Base-by-base conservation (phyloP, 1,284 basidiomycete species). In the Schizophyllum commune region DNA sequence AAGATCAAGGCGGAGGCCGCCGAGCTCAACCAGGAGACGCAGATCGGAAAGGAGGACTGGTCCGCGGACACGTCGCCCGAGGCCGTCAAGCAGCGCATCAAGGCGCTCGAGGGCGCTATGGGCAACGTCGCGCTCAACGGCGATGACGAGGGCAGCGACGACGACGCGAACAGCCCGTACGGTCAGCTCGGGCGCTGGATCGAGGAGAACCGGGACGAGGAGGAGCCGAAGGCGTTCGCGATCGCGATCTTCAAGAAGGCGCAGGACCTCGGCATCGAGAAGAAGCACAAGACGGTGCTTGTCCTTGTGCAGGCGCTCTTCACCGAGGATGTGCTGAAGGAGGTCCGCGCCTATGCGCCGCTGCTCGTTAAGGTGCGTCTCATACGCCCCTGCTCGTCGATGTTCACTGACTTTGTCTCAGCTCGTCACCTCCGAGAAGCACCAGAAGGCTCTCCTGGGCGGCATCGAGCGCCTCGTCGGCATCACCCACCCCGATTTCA, bases 211-310 rank as follows among this genome's bases (percentile, higher is more conserved):
- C 81, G 82, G 56, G 85, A 82, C 55, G 77, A 77, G 7, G 74
- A 70, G 4, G 74, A 80, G 62, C 70, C 80, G 34, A 80, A 77
- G 65, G 77, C 73, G 17, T 74, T 75, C 53, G 77, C 87, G 5
- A 79, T 89, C 61, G 85, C 89, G 20, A 83, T 98, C 61, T 92
- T 84, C 77, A 91, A 92, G 75, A 94, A 95, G 78, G 91, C 92
- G 4, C 91, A 96, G 72, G 95, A 97, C 64, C 73, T 96, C 51
- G 93, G 92, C 34, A 91, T 99, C 66, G 93, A 92, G 70, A 96
- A 94, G 81, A 99, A 98, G 78, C 94, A 98, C 82, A 96, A 92
- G 82, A 83, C 90, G 0, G 79, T 97, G 33, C 83, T 93, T 64
- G 88, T 96, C 60, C 79, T 99, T 58, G 89, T 89, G 32, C 90